Percentiles rank a stretch among this genome's conserved stretches.
These are phyloP conservation scores for Ormosia emarginata DNA, from an alignment of 306 rosid species.

Conservation along the genomic window DNA sequence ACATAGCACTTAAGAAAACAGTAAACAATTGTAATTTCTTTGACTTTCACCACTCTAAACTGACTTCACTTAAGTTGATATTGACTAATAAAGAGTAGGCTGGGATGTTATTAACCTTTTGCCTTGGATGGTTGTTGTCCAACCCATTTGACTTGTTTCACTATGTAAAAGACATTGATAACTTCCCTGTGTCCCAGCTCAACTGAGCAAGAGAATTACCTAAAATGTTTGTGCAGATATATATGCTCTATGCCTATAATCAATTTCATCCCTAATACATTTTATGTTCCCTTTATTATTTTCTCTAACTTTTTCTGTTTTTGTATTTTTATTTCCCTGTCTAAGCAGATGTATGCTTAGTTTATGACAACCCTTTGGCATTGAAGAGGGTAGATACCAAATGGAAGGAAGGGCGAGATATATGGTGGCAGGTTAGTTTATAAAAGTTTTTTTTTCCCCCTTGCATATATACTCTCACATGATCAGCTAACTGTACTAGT, in stretches of 20 bases:
- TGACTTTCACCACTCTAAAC: not conserved
- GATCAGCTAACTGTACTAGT: not conserved
- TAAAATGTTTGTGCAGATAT: slow-evolving; percentile 2
- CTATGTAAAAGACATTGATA: not conserved
- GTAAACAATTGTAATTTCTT: not conserved
- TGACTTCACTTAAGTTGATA: not conserved
- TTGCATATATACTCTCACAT: not conserved
- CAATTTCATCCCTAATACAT: not conserved
- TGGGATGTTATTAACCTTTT: not conserved
- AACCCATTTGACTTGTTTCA: slow-evolving; percentile 14
- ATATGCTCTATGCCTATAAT: not conserved
- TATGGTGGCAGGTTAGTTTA: slow-evolving; percentile 97
- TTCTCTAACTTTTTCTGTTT: slow-evolving; percentile 2
- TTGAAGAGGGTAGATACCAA: slow-evolving; percentile 66
- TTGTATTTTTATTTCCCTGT: slow-evolving; percentile 18
- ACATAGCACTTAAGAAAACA: not conserved
- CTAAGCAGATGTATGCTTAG: slow-evolving; percentile 62
- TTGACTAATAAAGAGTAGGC: not conserved
- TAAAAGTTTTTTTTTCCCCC: not conserved
- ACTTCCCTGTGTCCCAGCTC: not conserved
- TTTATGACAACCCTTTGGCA: slow-evolving; percentile 66
- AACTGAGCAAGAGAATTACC: not conserved
- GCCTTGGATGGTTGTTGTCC: not conserved
- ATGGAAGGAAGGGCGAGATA: slow-evolving; percentile 81
- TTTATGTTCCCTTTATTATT: not conserved